Evolutionary conservation across 2,329 filamentous ascomycete genomes (phyloP), one percentile per base, ranked within the genome.

Genomic region (Pochonia chlamydosporia): DNA sequence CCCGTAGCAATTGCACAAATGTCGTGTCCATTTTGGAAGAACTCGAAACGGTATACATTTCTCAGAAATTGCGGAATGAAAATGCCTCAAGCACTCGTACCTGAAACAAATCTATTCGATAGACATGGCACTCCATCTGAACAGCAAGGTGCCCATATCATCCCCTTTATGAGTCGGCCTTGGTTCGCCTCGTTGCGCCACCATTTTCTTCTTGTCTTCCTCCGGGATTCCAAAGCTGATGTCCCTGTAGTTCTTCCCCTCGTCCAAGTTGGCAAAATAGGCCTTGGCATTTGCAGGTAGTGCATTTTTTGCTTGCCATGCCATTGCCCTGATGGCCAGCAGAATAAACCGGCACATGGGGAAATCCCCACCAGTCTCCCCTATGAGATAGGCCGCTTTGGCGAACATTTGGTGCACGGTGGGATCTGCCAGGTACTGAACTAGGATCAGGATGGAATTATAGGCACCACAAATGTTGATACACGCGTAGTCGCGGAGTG

Each of bases 151-250:
- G 16, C 47, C 47, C 42, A 49, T 49, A 11, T 49, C 43, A n/a
- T 49, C 47, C 24, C 28, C 43, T 30, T 35, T 45, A 7, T 13
- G 21, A 24, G 21, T 45, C 20, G 36, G 43, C 25, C 5, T 21
- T n/a, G 47, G 30, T 11, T 28, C 20, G 5, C 18, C 33, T 13
- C 26, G 26, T 20, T 10, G 9, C 23, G 39, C 36, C 35, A 52
- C 40, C 33, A 51, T n/a, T 30, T 40, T 30, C 33, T 51, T 49
- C 14, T 37, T 40, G 40, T 40, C 47, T 18, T 39, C 47, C 21
- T 49, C 46, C n/a, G 54, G 53, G 28, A 55, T 25, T 20, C 40
- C 31, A 48, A 58, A 49, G 8, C 42, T 49, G 5, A 56, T 40
- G n/a, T 52, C 47, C 25, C 49, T 26, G 9, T 49, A 43, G 6